These are phyloP conservation scores for Solanum ossicruentum DNA, from an alignment of 257 asterid genomes.

Conservation along the genomic window DNA sequence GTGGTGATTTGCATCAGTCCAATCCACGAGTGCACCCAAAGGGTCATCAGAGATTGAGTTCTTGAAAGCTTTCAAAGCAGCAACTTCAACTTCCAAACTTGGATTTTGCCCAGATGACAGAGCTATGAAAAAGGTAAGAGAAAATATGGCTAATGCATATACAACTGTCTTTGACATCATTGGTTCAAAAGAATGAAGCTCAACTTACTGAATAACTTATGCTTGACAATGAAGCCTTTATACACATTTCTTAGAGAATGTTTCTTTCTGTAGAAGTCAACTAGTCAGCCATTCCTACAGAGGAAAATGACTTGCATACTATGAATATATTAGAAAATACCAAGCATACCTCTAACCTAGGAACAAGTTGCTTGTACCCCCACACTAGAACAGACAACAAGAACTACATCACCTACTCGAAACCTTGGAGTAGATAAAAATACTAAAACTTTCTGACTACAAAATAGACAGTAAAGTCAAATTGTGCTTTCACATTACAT, in stretches of 20 bases:
- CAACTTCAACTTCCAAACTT: conserved; percentile 16
- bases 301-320: neutral
- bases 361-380: neutral
- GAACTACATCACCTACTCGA: neutral
- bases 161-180: conserved; percentile 6
- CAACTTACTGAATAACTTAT: neutral
- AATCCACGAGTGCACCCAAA: conserved; percentile 27
- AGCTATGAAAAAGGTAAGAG: conserved; percentile 10
- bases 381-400: neutral
- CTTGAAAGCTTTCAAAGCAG: conserved; percentile 57
- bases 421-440: neutral
- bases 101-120: conserved; percentile 4
- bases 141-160: conserved; percentile 13
- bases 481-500: neutral
- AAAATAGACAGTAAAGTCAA: no score
- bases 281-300: neutral
- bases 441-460: neutral
- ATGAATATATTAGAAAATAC: neutral
- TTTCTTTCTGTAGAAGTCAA: neutral
- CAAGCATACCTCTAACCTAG: neutral
- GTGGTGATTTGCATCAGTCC: conserved; percentile 40
- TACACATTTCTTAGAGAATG: neutral
- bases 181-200: neutral
- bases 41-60: conserved; percentile 38
- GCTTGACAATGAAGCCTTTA: neutral